Conservation (phyloP, 2,329 filamentous ascomycete species). For the Fusarium subtropicale region DNA sequence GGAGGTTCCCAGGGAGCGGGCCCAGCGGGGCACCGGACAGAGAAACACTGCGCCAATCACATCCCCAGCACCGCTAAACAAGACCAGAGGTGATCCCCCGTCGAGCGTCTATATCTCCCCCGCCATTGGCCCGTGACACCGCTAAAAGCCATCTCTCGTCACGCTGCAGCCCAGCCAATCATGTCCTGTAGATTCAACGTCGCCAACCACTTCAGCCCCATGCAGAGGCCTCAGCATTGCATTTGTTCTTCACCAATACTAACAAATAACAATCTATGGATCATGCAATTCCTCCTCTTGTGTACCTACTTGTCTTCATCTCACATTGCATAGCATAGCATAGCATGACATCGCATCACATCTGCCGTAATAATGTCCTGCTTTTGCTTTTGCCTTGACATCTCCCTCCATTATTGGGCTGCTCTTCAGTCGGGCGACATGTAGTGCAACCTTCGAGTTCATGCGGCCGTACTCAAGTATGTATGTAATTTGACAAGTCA, state of each 20-base stretch:
- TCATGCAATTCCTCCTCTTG: conserved; percentile 28
- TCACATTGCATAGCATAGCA: conserved; percentile 22
- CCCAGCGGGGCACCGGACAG: background rate
- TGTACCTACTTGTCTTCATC: conserved; percentile 4
- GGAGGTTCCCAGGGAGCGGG: background rate
- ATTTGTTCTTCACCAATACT: conserved; percentile 15
- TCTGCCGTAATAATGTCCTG: conserved; percentile 12
- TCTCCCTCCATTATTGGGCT: conserved; percentile 19
- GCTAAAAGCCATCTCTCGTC: conserved; percentile 37
- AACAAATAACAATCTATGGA: conserved; percentile 39
- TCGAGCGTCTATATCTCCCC: conserved; percentile 43
- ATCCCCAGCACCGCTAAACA: conserved; percentile 22
- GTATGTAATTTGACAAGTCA: conserved; percentile 10
- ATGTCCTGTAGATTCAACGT: background rate
- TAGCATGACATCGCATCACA: conserved; percentile 30
- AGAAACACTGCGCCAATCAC: conserved; percentile 36
- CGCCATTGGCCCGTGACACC: conserved; percentile 44
- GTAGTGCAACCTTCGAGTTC: conserved; percentile 39
- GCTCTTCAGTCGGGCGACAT: conserved; percentile 22
- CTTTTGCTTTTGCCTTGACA: conserved; percentile 17
- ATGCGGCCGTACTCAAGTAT: conserved; percentile 23
- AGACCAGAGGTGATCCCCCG: conserved; percentile 16
- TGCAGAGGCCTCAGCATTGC: conserved; percentile 22
- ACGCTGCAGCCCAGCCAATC: conserved; percentile 45
- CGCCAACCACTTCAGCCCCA: conserved; percentile 38